Base-by-base conservation (phyloP, 108 stramenopile species). In the Schizochytrium sp. region DNA sequence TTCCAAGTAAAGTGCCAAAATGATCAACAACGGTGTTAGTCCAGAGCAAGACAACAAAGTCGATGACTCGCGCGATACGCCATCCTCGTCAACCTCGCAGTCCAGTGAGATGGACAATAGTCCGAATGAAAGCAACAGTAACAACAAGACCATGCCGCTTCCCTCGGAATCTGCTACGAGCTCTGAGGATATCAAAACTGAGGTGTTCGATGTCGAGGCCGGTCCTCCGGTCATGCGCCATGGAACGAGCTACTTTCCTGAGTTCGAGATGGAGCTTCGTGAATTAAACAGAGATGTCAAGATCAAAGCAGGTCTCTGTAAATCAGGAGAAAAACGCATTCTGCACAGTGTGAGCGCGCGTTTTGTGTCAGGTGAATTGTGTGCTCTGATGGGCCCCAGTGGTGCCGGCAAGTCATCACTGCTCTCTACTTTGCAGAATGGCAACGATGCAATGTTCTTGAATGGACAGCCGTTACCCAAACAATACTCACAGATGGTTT, bases 331-430 rank as follows among this genome's bases (percentile, higher is more conserved):
- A 28, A 47, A 57, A 69, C 87, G 41, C 61, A 53, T 90, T 1
- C 61, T 90, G 41, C n/a, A 46, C 72, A 88, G 88, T 5, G 72
- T 90, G 2, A 56, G 8, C 44, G 90, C 87, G 45, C 4, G 19
- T 47, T 88, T 90, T 50, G 42, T 40, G 17, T 87, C 90, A 5
- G 90, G 88, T 3, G n/a, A 61, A 7, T 15, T 90, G 28, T 64
- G 87, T 2, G 90, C 90, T 5, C 49, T 90, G 8, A 90, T 90
- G 90, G 90, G 90, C 4, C 87, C 90, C 45, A 88, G 57, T 42
- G 90, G 90, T n/a, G 90, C 90, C 38, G 90, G 90, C 12, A 90
- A 90, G 72, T 88, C 72, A 28, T 87, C 69, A 2, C 61, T 90
- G 50, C 72, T 90, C 13, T 42, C 46, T 3, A 87, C 87, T 46